Evolutionary conservation across 768 basidiomycete genomes (phyloP).

Genomic region (Gelatoporia subvermispora): DNA sequence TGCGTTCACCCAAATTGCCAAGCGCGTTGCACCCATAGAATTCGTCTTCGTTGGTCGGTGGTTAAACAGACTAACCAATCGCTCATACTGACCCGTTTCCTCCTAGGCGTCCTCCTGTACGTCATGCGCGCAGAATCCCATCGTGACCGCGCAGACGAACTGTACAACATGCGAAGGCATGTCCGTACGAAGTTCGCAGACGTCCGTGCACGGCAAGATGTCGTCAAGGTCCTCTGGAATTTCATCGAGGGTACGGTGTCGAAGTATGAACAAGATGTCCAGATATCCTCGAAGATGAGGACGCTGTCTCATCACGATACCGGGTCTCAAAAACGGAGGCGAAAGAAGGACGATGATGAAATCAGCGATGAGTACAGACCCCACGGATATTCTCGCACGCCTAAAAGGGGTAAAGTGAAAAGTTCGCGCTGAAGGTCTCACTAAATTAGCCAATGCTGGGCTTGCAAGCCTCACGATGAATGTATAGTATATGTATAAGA

Average conservation of each 20-base stretch:
- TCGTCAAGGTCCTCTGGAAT: conserved; percentile 55
- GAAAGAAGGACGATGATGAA: conserved; percentile 26
- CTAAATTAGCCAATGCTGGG: too few species aligned
- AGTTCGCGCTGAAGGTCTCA: background rate
- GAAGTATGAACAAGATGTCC: conserved; percentile 4
- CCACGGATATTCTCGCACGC: background rate
- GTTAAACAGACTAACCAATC: background rate
- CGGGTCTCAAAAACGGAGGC: conserved; percentile 25
- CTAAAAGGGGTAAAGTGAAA: background rate
- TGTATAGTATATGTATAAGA: too few species aligned
- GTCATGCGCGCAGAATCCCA: conserved; percentile 38
- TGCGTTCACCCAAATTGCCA: conserved; percentile 49
- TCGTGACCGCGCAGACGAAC: conserved; percentile 47
- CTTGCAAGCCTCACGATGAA: too few species aligned
- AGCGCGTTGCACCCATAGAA: conserved; percentile 67
- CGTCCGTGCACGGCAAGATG: conserved; percentile 55
- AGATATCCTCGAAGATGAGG: conserved; percentile 6
- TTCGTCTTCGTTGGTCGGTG: conserved; percentile 75
- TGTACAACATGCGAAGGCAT: conserved; percentile 50
- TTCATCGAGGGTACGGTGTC: conserved; percentile 38
- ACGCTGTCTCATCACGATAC: conserved; percentile 2
- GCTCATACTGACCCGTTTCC: background rate
- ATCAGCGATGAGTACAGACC: conserved; percentile 21
- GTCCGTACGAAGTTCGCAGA: conserved; percentile 57
- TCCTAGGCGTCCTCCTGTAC: conserved; percentile 63